Base-by-base conservation (phyloP, 2,329 filamentous ascomycete genomes). In the Fusarium longipes region DNA sequence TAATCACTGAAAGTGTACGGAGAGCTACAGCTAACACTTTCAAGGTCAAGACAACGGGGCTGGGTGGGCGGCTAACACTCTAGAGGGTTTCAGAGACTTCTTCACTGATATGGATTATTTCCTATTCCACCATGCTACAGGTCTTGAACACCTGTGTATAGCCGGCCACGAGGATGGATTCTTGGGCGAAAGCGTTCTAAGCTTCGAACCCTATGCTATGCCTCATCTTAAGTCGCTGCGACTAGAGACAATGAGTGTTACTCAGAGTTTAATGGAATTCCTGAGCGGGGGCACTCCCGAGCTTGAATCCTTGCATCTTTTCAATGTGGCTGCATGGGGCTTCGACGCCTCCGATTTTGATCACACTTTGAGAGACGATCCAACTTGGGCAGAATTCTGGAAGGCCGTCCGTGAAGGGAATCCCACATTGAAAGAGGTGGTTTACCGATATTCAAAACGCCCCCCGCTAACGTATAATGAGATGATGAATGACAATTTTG, bases 301-400 rank as follows among this genome's bases (percentile, higher is more conserved):
- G 6, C 44, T 57, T 9, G 44, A 61, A 20, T 43, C 22, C 12
- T 20, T 63, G 1, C 14, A 35, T n/a, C 14, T 63, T 4, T n/a
- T 27, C 1, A n/a, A 51, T 4, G 60, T 53, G 14, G 17, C 22
- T 3, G 44, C 44, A 3, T n/a, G 20, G 25, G 44, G 30, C 9
- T 29, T 22, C 9, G 20, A 25, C 1, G 9, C 32, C 15, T 18
- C 15, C 14, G n/a, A 8, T 9, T 22, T 10, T 35, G 27, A 5
- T n/a, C n/a, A 8, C 4, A n/a, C 11, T 3, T 3, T 2, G 3
- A n/a, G 18, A 5, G 8, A 10, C 1, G 15, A 25, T 8, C 44
- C 44, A 6, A 45, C 39, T 8, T 57, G 60, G 60, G 57, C 44
- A 30, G 33, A 24, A 0, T 48, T 63, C 2, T 63, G 57, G 60